Conservation (phyloP, 2,329 filamentous ascomycete genomes). For the Rasamsonia emersonii region DNA sequence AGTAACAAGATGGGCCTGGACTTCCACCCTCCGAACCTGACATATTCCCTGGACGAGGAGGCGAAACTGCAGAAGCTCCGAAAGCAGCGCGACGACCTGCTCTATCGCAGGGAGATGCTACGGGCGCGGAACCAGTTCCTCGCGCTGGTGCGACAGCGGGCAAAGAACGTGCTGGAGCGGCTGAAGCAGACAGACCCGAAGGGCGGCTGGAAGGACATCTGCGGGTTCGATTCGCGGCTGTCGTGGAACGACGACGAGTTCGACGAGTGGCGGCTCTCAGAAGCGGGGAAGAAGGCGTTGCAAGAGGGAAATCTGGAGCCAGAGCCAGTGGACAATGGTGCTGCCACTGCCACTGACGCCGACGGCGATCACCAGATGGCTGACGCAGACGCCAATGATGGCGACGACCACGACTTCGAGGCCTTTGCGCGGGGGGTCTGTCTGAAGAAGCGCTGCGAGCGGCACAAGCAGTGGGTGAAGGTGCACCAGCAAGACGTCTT, state of each 20-base stretch:
- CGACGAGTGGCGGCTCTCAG: conserved; percentile 35
- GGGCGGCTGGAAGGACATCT: conserved; percentile 40
- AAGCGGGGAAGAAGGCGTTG: conserved; percentile 30
- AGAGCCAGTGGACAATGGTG: conserved; percentile 10
- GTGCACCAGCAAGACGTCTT: conserved; percentile 37
- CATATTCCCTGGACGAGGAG: conserved; percentile 30
- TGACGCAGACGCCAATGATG: conserved; percentile 19
- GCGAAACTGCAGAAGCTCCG: conserved; percentile 30
- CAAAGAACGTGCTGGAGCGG: conserved; percentile 34
- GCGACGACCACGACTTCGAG: conserved; percentile 17
- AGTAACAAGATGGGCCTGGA: conserved; percentile 23
- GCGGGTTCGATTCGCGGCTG: conserved; percentile 39
- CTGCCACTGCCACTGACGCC: conserved; percentile 14
- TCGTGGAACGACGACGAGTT: conserved; percentile 43
- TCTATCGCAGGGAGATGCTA: conserved; percentile 32
- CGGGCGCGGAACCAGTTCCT: conserved; percentile 34
- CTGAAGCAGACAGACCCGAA: conserved; percentile 38
- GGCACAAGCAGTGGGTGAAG: conserved; percentile 41
- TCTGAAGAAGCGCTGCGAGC: conserved; percentile 39
- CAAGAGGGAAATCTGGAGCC: conserved; percentile 28
- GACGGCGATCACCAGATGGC: conserved; percentile 29
- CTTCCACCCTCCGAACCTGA: conserved; percentile 18
- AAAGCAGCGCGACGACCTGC: conserved; percentile 24
- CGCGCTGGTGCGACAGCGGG: conserved; percentile 32
- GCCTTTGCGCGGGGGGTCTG: conserved; percentile 35